Evolutionary conservation across 371 early-diverging fungal species (phyloP).

Genomic region (Syncephalastrum contaminatum): DNA sequence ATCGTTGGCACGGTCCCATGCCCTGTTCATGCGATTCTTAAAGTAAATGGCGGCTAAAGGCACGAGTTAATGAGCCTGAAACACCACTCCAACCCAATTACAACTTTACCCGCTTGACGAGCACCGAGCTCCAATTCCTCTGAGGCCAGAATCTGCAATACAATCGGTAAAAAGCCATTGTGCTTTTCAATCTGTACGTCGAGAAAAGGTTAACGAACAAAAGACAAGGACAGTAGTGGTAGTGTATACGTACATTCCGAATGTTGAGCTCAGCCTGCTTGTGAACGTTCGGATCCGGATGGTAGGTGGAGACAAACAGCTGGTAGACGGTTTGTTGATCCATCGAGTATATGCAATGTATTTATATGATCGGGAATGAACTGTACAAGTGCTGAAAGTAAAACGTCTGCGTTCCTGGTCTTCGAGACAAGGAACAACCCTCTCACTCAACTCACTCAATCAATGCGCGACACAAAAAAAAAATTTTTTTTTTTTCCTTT

Average conservation of each 20-base stretch:
- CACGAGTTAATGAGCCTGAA: neutral
- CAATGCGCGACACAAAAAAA: no score
- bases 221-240: neutral
- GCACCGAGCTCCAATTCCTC: slow-evolving; percentile 62
- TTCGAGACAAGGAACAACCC: no score
- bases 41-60: slow-evolving; percentile 87
- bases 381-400: no score
- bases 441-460: no score
- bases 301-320: slow-evolving; percentile 75
- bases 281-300: slow-evolving; percentile 76
- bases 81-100: neutral
- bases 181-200: slow-evolving; percentile 51
- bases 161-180: slow-evolving; percentile 66
- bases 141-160: slow-evolving; percentile 69
- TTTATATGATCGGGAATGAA: no score
- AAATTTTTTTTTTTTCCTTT: no score
- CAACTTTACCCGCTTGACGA: slow-evolving; percentile 71
- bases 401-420: no score
- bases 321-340: slow-evolving; percentile 57
- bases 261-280: slow-evolving; percentile 68
- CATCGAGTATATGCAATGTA: slow-evolving; percentile 25
- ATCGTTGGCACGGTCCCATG: slow-evolving; percentile 64
- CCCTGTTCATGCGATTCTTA: slow-evolving; percentile 80
- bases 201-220: slow-evolving; percentile 1
- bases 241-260: slow-evolving; percentile 29